Percentiles rank a stretch among this genome's conserved stretches.
These are phyloP conservation scores for Pythium scleroteichum DNA, from an alignment of 352 stramenopile genomes.

Conservation along the genomic window DNA sequence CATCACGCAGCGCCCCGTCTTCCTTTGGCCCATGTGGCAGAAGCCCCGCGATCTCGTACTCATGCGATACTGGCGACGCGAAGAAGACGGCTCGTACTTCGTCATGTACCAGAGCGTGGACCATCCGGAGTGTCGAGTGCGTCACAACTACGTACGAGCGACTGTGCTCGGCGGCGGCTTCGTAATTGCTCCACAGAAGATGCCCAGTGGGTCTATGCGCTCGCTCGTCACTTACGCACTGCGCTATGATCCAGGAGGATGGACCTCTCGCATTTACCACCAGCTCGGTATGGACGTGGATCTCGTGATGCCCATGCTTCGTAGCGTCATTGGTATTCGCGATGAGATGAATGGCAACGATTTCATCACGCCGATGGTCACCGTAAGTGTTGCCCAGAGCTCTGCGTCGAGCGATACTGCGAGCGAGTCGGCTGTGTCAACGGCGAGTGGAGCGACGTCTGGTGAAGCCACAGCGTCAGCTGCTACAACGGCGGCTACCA, in stretches of 20 bases:
- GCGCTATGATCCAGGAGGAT: conserved; percentile 78
- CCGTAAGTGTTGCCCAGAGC: conserved; percentile 32
- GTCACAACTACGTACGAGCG: conserved; percentile 85
- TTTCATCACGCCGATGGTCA: conserved; percentile 88
- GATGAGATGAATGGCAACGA: conserved; percentile 82
- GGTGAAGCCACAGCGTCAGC: conserved; percentile 11
- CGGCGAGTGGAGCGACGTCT: conserved; percentile 18
- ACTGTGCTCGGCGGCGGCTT: conserved; percentile 80
- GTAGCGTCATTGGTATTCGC: conserved; percentile 80
- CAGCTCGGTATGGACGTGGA: conserved; percentile 90
- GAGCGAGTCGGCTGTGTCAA: conserved; percentile 17
- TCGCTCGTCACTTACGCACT: conserved; percentile 84
- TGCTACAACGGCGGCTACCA: background rate
- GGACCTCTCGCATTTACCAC: conserved; percentile 78
- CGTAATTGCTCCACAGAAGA: conserved; percentile 84
- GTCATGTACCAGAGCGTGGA: conserved; percentile 91
- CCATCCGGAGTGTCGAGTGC: conserved; percentile 82
- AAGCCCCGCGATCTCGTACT: conserved; percentile 85
- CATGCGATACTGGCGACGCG: conserved; percentile 87
- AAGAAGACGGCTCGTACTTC: conserved; percentile 89
- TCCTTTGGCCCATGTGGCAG: conserved; percentile 86
- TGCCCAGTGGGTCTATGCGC: conserved; percentile 71
- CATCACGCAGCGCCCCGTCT: conserved; percentile 81
- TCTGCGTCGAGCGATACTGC: conserved; percentile 13
- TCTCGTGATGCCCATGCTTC: conserved; percentile 83